A percentile compares a stretch with the other conserved stretches of the same genome.
These are phyloP conservation scores for Sporisorium graminicola DNA, from an alignment of 1,284 basidiomycete genomes.

Conservation along the genomic window DNA sequence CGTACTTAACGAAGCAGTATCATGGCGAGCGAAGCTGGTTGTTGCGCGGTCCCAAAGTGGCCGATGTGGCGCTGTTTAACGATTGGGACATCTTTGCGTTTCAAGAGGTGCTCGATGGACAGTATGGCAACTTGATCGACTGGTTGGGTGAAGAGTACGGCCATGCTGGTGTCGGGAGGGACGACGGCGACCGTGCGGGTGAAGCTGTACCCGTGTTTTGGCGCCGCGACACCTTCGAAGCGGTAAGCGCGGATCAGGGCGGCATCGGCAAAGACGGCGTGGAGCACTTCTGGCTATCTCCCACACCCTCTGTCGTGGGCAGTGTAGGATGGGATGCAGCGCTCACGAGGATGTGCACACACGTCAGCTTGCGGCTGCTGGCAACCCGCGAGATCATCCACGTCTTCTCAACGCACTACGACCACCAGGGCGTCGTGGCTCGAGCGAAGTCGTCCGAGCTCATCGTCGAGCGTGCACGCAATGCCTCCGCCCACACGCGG, in stretches of 20 bases:
- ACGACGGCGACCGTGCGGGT: constrained; percentile 43
- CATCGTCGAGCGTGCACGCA: constrained; percentile 38
- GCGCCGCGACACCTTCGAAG: constrained; percentile 38
- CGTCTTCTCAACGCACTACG: constrained; percentile 60
- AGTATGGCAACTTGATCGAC: constrained; percentile 19
- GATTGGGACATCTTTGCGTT: constrained; percentile 55
- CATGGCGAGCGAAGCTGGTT: constrained; percentile 50
- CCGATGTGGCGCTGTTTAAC: constrained; percentile 48
- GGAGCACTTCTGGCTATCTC: constrained; percentile 57
- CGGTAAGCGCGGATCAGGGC: constrained; percentile 26
- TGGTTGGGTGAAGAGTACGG: constrained; percentile 48
- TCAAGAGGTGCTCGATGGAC: constrained; percentile 56
- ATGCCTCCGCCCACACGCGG: constrained; percentile 19
- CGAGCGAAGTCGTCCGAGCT: constrained; percentile 45
- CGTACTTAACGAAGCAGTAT: constrained; percentile 33
- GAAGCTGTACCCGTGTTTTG: constrained; percentile 60
- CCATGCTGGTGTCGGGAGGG: constrained; percentile 46
- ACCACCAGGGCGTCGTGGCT: constrained; percentile 51
- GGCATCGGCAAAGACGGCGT: constrained; percentile 50
- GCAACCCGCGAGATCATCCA: constrained; percentile 48
- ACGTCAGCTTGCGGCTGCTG: constrained; percentile 40
- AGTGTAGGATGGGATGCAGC: constrained; percentile 61
- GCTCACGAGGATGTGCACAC: constrained; percentile 59
- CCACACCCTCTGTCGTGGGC: constrained; percentile 35
- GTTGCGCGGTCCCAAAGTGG: constrained; percentile 36